Evolutionary conservation across 805 yeast species (phyloP), one percentile per base, ranked within the genome.

Genomic region (Candida odintsovae): DNA sequence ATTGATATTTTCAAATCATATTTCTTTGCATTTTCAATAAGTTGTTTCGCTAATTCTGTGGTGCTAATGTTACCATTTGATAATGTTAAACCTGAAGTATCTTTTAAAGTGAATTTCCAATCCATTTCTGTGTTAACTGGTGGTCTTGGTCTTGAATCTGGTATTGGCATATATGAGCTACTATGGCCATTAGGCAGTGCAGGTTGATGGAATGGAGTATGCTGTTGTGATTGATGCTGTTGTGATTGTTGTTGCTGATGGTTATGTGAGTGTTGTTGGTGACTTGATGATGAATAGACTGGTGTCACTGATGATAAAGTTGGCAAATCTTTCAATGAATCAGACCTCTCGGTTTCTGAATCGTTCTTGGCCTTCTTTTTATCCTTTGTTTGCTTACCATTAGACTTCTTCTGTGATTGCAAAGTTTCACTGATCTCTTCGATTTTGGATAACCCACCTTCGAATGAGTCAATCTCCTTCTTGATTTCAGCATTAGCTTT

Each of bases 1-100:
- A 89, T 77, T 4, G 89, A 82, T 13, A 89, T 72, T 40, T 77
- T 73, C 38, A 85, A 66, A 18, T 76, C 73, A 53, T 77, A 73
- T 42, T 67, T 65, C 50, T 75, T 79, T 0, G 90, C 90, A 44
- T 81, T 73, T 31, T 77, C 76, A 8, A 86, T 71, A 10, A 86
- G 63, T 50, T 72, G 69, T 45, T 77, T 78, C 0, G 80, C 89
- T 16, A 76, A 58, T 31, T 76, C 81, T 47, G 78, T 75, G 19
- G 73, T 69, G 37, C 69, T 63, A 4, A 85, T 82, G 2, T 64
- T 55, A 2, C 89, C 90, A 25, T 69, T 64, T 0, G 76, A 65
- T 2, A 77, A 46, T 9, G 77, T 72, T 23, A 73, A 62, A 11
- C 75, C 77, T 1, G 66, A 60, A 3, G 73, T 72, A 44, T 74